Evolutionary conservation across 1,284 basidiomycete genomes (phyloP).

Genomic region (Paramarasmius palmivorus): DNA sequence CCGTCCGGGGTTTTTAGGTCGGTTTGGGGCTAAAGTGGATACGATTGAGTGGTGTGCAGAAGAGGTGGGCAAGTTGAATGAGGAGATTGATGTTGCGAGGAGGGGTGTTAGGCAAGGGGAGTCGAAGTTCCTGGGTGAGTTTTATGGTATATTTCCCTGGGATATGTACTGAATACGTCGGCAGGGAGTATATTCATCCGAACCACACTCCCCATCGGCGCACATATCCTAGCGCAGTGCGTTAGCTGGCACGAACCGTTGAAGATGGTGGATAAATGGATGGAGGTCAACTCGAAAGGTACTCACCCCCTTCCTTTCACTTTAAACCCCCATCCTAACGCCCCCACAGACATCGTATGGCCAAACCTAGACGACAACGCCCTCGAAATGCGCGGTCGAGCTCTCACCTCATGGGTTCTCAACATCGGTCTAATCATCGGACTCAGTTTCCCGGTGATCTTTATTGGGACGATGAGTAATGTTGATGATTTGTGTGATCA

Average conservation of each 20-base stretch:
- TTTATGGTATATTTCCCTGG: constrained; percentile 38
- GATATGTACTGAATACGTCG: constrained; percentile 51
- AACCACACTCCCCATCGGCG: constrained; percentile 79
- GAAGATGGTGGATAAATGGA: constrained; percentile 63
- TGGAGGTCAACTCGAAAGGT: constrained; percentile 61
- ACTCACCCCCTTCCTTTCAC: too few relatives aligned
- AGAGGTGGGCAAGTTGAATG: constrained; percentile 8
- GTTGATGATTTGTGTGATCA: constrained; percentile 41
- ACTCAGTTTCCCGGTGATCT: constrained; percentile 65
- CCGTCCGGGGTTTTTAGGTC: constrained; percentile 54
- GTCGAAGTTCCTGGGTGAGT: constrained; percentile 43
- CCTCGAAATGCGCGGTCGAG: constrained; percentile 46
- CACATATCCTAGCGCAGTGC: constrained; percentile 68
- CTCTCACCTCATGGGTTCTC: constrained; percentile 44
- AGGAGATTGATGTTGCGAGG: neutral
- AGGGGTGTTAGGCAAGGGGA: constrained; percentile 45
- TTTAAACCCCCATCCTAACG: too few relatives aligned
- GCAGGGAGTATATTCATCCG: constrained; percentile 73
- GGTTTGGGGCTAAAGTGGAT: constrained; percentile 73
- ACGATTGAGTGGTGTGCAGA: constrained; percentile 71
- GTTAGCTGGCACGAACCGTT: constrained; percentile 58
- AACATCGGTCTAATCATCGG: constrained; percentile 62
- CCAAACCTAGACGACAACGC: constrained; percentile 51
- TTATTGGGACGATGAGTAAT: constrained; percentile 51
- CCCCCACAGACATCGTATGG: constrained; percentile 65